Evolutionary conservation across 257 asterid species (phyloP), one percentile per base, ranked within the genome.

Genomic region (Primulina huaijiensis): DNA sequence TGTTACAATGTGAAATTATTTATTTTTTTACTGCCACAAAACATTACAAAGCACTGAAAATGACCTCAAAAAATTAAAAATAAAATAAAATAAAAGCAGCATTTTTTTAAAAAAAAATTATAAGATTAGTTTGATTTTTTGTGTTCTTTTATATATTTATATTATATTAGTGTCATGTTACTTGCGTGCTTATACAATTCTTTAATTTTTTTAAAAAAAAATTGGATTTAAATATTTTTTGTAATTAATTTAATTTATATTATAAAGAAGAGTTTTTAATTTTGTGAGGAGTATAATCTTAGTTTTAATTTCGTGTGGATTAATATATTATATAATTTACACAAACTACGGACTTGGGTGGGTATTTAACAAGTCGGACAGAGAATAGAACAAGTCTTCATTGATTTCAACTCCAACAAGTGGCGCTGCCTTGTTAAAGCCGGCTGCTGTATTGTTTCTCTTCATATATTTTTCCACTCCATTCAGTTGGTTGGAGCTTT

Each of bases 361-460:
- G 35, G 35, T 33, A 34, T 60, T 38, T 12, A 31, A 2, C 80
- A 73, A 68, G 65, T 75, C 74, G 74, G 89, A 85, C 91, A 79
- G 29, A 34, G 17, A 70, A 85, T 79, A 79, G 96, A 89, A 89
- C 89, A 85, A 89, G 89, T 83, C 94, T 27, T 69, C 91, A 74
- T 89, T 77, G 96, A 76, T 80, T 82, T 79, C 75, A 25, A 73
- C 96, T 60, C 83, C 96, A 64, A 80, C 93, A 85, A 71, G 62
- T 87, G 94, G 75, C 92, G 73, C 76, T 62, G 0, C 82, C 74
- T 80, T 27, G 71, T 77, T 60, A 11, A 4, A 29, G 93, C 96
- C 92, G 89, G 96, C 95, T 67, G 95, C 95, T 64, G 4, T 38
- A 67, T 63, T 63, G 10, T 69, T 62, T 29, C 46, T 34, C 62